Base-by-base conservation (phyloP, 257 asterid species). In the Hygrophila difformis region DNA sequence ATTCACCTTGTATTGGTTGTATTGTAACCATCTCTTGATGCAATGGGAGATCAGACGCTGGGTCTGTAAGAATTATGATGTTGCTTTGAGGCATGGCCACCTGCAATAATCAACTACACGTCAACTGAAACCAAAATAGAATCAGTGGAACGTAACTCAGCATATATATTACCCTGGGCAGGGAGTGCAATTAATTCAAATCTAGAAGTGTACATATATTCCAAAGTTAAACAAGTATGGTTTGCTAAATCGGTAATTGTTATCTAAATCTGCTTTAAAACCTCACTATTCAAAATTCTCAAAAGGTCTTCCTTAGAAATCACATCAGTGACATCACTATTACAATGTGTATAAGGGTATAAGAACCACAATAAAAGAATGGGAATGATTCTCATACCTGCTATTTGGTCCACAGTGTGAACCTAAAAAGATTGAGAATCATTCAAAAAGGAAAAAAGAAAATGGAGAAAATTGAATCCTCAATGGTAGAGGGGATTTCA, bases 1-100 rank as follows among this genome's bases (percentile, higher is more conserved):
- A 89, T 77, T 89, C 96, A 82, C 94, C 96, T 89, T 74, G 84
- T 73, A 82, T 82, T 57, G 93, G 84, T 48, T 77, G 87, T 60
- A 77, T 37, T 18, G 73, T 64, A 62, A 79, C 92, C 59, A 66
- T 51, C 29, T 82, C 78, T 70, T 83, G 71, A 47, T 64, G 77
- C 51, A 85, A 46, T 17, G 70, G 73, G 68, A 82, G 82, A 49
- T 79, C 78, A 13, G 88, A 70, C 26, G 76, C 64, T 0, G 94
- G 96, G 62, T 82, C 94, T 26, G 86, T 79, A 60, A 89, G 93
- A 60, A 89, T 76, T 58, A 85, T 37, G 28, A 82, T 65, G 38
- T 67, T 71, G 81, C 93, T 77, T 55, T 56, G 76, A 33, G 88
- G 87, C 96, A 89, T 82, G 42, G 73, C 64, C 45, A 54, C 77